Base-by-base conservation (phyloP, 768 basidiomycete species). In the Tricholoma furcatifolium region DNA sequence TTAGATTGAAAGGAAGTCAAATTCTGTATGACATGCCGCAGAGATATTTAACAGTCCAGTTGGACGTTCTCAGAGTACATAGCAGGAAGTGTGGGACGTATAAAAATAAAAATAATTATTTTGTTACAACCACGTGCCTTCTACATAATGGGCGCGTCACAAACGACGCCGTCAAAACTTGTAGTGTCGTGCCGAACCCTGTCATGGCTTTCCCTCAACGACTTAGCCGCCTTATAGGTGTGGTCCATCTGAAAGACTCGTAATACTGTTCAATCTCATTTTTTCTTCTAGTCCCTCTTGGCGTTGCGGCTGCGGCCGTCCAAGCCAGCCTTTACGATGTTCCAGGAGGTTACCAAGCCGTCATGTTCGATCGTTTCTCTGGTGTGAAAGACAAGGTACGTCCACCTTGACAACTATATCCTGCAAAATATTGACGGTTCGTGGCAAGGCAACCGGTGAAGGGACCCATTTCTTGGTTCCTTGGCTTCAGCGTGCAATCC, bases 351-450 rank as follows among this genome's bases (percentile, higher is more conserved):
- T 93, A 86, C 72, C 80, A 90, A 52, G 95, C 95, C 34, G 95
- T 99, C 59, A 95, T 98, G 88, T 98, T 99, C 73, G 96, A 98
- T 72, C 81, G 96, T 63, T 98, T 99, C 67, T 82, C 88, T 42
- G 95, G 94, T 64, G 95, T 97, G 45, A 86, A 87, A 70, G 78
- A 87, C 65, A 71, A 80, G 77, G 94, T 90, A 57, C 49, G 79
- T 61, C 12, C 10, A 11, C 17, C 36, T 51, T 43, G 38, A 23
- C 36, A 15, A 24, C 0, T 41, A 21, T 3, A 43, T 47, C 23
- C 53, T 48, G n/a, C 35, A 24, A 12, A 52, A 47, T 47, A 43
- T 51, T 20, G 49, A 54, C 53, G 18, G 7, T 51, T 18, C n/a
- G 18, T 41, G 15, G 47, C 11, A 58, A 96, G 94, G 88, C 95